These are phyloP conservation scores for Iris macrosiphon DNA, from an alignment of 106 monocot species.

Conservation along the genomic window DNA sequence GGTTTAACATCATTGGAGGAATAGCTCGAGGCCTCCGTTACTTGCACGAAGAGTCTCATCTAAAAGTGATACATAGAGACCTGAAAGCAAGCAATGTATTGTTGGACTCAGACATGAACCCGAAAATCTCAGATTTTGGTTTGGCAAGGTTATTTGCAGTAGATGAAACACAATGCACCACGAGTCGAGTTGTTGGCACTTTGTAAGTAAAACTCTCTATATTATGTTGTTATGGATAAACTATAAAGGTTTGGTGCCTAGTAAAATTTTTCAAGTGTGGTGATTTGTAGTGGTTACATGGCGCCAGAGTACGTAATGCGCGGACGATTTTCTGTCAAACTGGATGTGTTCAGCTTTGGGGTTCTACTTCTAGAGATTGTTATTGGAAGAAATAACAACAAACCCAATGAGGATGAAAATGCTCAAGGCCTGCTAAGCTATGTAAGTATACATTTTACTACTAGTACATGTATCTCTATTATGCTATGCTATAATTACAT, in stretches of 20 bases:
- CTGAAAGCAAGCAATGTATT: slow-evolving; percentile 16
- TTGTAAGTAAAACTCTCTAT: not conserved
- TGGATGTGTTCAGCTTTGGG: not conserved
- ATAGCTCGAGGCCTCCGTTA: slow-evolving; percentile 13
- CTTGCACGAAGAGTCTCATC: slow-evolving; percentile 13
- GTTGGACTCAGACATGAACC: slow-evolving; percentile 7
- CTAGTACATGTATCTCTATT: too few species aligned
- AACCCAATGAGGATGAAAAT: too few species aligned
- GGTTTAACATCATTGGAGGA: slow-evolving; percentile 14
- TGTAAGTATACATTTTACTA: too few species aligned
- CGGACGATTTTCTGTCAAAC: not conserved
- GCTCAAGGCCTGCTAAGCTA: too few species aligned
- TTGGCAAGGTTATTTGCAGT: slow-evolving; percentile 8
- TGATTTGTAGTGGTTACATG: slow-evolving; percentile 5
- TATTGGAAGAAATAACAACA: too few species aligned
- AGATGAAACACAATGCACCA: slow-evolving; percentile 1
- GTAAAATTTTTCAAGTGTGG: not conserved
- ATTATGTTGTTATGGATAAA: not conserved
- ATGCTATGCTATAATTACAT: too few species aligned
- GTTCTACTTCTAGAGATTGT: not conserved
- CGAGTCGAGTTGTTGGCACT: slow-evolving; percentile 8
- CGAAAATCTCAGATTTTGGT: slow-evolving; percentile 21
- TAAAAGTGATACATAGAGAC: slow-evolving; percentile 10
- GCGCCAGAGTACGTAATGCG: not conserved
- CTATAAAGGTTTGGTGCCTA: not conserved